phyloP scores from a whole-genome alignment of 176 grass and related monocot genomes.

The Bolboschoenus planiculmis region DNA sequence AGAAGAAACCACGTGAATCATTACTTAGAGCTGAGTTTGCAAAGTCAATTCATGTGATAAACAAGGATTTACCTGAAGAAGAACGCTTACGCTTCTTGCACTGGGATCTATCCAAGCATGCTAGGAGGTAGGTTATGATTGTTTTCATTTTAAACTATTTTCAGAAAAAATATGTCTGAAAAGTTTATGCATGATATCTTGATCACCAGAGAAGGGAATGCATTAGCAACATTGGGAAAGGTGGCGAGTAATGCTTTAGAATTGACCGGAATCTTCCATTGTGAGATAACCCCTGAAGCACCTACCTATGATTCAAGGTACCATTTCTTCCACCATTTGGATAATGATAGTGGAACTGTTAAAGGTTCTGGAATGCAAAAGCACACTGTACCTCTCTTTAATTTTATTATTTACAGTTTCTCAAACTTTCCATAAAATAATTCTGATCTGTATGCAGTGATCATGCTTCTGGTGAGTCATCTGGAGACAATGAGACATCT shows the following conservation, averaged over 20 bases:
- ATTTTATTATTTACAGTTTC: neutral
- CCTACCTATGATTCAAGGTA: conserved; percentile 41
- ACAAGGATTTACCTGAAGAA: conserved; percentile 63
- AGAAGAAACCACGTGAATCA: conserved; percentile 97
- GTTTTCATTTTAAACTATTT: conserved; percentile 11
- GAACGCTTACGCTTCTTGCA: conserved; percentile 76
- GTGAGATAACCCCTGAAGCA: conserved; percentile 38
- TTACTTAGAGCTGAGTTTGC: conserved; percentile 88
- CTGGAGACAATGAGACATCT: neutral
- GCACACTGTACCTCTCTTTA: neutral
- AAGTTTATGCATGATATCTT: neutral
- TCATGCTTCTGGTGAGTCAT: neutral
- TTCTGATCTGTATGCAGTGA: neutral
- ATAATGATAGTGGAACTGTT: neutral
- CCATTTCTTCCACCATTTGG: conserved; percentile 12
- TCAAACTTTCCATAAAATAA: neutral
- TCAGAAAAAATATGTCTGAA: conserved; percentile 12
- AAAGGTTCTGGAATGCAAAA: neutral
- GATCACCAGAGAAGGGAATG: conserved; percentile 55
- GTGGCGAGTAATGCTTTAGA: conserved; percentile 72
- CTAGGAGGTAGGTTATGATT: conserved; percentile 52
- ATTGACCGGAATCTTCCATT: conserved; percentile 71
- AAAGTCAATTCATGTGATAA: conserved; percentile 79
- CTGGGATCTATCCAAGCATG: conserved; percentile 96
- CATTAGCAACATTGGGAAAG: conserved; percentile 61